These are phyloP conservation scores for Lasiosphaeria hispida DNA, from an alignment of 495 filamentous ascomycete species.

Conservation along the genomic window DNA sequence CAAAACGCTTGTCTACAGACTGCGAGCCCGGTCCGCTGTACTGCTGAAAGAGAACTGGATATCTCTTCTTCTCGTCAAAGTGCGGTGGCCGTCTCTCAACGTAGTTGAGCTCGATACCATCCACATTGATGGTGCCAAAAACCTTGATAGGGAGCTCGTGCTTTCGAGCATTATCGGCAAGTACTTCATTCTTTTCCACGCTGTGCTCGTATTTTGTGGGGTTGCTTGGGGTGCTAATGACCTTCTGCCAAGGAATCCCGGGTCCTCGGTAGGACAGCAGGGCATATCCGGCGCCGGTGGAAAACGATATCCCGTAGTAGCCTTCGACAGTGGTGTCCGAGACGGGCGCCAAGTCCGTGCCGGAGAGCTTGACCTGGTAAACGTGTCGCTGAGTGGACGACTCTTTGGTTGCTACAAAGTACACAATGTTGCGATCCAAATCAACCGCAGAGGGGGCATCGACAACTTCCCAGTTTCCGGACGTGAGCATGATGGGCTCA, in stretches of 20 bases:
- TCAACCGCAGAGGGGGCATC: conserved; percentile 86
- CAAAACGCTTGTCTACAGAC: conserved; percentile 75
- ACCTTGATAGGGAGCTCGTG: conserved; percentile 81
- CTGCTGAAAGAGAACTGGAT: conserved; percentile 90
- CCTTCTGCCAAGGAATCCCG: conserved; percentile 85
- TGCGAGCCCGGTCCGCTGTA: conserved; percentile 93
- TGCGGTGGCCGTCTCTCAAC: conserved; percentile 88
- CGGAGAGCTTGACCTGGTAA: conserved; percentile 79
- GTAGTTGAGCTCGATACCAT: conserved; percentile 70
- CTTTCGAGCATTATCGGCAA: conserved; percentile 65
- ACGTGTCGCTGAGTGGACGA: conserved; percentile 85
- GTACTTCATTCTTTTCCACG: conserved; percentile 72
- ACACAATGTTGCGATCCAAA: conserved; percentile 76
- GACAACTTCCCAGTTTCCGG: conserved; percentile 91
- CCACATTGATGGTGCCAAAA: conserved; percentile 79
- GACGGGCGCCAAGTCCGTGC: conserved; percentile 67
- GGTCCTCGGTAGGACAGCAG: conserved; percentile 82
- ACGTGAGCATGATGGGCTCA: conserved; percentile 77
- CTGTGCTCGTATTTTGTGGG: conserved; percentile 58
- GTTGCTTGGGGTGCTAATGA: conserved; percentile 78
- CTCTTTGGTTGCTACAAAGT: conserved; percentile 85
- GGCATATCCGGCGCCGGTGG: conserved; percentile 73
- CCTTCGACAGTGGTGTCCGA: conserved; percentile 75
- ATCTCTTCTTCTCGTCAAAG: conserved; percentile 80
- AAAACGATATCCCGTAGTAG: conserved; percentile 87